Percentiles rank a stretch among this genome's conserved stretches.
These are phyloP conservation scores for Sapria himalayana DNA, from an alignment of 345 rosid species.

Conservation along the genomic window DNA sequence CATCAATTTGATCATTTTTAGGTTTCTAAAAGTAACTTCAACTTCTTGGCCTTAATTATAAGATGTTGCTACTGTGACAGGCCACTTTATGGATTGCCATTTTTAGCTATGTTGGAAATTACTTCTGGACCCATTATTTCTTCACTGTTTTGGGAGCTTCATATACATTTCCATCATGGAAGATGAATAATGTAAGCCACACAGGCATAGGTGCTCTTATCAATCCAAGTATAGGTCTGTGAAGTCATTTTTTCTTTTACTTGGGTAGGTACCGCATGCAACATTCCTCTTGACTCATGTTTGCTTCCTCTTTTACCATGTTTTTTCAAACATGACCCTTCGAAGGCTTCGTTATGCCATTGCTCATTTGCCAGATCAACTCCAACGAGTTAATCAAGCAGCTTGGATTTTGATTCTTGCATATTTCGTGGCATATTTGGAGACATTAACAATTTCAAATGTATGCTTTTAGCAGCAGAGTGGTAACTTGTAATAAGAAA, in stretches of 20 bases:
- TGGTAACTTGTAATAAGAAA: no score
- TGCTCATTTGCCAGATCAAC: slow-evolving; percentile 45
- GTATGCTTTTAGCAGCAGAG: no score
- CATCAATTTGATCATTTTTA: no score
- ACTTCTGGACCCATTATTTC: slow-evolving; percentile 99
- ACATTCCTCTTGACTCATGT: slow-evolving; percentile 87
- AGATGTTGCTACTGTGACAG: slow-evolving; percentile 22
- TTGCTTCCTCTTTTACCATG: slow-evolving; percentile 91
- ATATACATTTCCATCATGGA: slow-evolving; percentile 98
- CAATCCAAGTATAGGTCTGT: neutral
- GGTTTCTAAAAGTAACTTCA: neutral
- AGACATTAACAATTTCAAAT: slow-evolving; percentile 80
- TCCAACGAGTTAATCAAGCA: slow-evolving; percentile 50
- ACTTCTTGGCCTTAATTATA: slow-evolving; percentile 6
- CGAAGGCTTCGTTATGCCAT: slow-evolving; percentile 53
- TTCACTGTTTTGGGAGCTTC: slow-evolving; percentile 92
- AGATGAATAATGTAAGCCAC: slow-evolving; percentile 71
- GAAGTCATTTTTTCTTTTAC: slow-evolving; percentile 2
- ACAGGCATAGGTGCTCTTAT: neutral
- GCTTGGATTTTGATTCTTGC: slow-evolving; percentile 81
- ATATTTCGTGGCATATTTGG: slow-evolving; percentile 89
- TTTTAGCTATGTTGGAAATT: slow-evolving; percentile 90
- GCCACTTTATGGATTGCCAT: slow-evolving; percentile 78
- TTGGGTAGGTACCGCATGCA: slow-evolving; percentile 77
- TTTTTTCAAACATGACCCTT: slow-evolving; percentile 69